A percentile compares a stretch with the other conserved stretches of the same genome.
Conservation (phyloP, 2,329 filamentous ascomycete genomes). For the Colletotrichum theobromicola region DNA sequence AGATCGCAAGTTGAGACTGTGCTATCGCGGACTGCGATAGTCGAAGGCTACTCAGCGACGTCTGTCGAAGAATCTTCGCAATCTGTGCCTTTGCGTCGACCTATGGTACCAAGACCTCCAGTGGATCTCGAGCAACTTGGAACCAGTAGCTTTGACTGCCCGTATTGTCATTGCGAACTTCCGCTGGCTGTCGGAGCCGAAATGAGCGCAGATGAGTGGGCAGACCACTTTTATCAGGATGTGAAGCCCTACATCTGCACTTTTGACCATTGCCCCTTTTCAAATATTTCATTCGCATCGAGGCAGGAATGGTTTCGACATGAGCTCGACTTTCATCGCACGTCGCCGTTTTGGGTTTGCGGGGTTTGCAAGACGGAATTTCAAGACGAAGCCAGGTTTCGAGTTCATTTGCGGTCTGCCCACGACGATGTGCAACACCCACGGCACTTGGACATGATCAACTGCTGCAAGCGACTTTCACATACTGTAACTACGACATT, state of each 20-base stretch:
- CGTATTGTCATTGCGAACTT: neutral
- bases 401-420: neutral
- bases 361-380: neutral
- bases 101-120: neutral
- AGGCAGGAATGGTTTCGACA: neutral
- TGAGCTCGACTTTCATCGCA: neutral
- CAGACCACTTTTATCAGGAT: neutral
- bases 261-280: rapidly evolving
- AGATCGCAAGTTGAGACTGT: neutral
- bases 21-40: neutral
- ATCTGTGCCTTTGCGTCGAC: neutral
- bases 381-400: neutral
- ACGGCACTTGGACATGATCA: neutral
- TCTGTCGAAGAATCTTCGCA: neutral
- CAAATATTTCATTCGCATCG: neutral
- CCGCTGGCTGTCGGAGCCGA: neutral
- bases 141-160: neutral
- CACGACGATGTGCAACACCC: neutral
- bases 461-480: neutral
- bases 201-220: neutral
- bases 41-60: neutral
- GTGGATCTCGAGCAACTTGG: neutral
- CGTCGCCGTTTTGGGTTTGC: neutral
- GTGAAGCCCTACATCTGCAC: neutral
- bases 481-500: neutral